These are phyloP conservation scores for Pseudozyma sp. DNA, from an alignment of 1,284 basidiomycete genomes.

Conservation along the genomic window DNA sequence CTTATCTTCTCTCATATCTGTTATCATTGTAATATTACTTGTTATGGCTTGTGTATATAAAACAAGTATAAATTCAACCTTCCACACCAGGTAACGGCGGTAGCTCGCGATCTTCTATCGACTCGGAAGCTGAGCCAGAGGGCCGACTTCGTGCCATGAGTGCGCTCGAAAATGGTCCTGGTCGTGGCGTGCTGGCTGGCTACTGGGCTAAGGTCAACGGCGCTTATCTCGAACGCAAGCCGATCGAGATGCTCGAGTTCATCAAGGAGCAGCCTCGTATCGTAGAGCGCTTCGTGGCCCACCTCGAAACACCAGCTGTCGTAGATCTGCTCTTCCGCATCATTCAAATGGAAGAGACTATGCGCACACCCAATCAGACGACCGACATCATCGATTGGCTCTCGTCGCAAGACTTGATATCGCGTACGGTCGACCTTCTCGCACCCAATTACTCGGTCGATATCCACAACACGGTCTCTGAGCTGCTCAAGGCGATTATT, in stretches of 20 bases:
- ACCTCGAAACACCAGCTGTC: slow-evolving; percentile 89
- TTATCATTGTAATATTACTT: too few species aligned
- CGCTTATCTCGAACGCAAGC: slow-evolving; percentile 86
- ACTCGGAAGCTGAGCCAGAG: slow-evolving; percentile 26
- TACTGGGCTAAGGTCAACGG: slow-evolving; percentile 85
- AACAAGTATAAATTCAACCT: too few species aligned
- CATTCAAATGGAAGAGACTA: slow-evolving; percentile 88
- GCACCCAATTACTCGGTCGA: slow-evolving; percentile 82
- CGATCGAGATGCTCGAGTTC: slow-evolving; percentile 92
- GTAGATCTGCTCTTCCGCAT: slow-evolving; percentile 92
- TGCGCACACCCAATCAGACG: slow-evolving; percentile 73
- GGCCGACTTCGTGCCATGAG: slow-evolving; percentile 42
- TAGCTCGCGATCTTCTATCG: slow-evolving; percentile 34
- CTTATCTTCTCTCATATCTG: too few species aligned
- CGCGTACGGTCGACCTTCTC: slow-evolving; percentile 82
- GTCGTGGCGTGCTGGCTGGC: slow-evolving; percentile 72
- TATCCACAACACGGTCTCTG: slow-evolving; percentile 87
- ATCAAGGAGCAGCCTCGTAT: slow-evolving; percentile 85
- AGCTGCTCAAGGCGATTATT: slow-evolving; percentile 94
- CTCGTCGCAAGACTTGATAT: slow-evolving; percentile 84
- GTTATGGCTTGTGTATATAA: too few species aligned
- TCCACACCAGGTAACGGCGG: slow-evolving; percentile 20
- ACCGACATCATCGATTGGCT: slow-evolving; percentile 90
- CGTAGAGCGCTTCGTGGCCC: slow-evolving; percentile 83
- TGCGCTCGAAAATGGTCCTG: slow-evolving; percentile 70